phyloP scores from a whole-genome alignment of 2,329 filamentous ascomycete species.

The Ilyonectria mors-panacis region DNA sequence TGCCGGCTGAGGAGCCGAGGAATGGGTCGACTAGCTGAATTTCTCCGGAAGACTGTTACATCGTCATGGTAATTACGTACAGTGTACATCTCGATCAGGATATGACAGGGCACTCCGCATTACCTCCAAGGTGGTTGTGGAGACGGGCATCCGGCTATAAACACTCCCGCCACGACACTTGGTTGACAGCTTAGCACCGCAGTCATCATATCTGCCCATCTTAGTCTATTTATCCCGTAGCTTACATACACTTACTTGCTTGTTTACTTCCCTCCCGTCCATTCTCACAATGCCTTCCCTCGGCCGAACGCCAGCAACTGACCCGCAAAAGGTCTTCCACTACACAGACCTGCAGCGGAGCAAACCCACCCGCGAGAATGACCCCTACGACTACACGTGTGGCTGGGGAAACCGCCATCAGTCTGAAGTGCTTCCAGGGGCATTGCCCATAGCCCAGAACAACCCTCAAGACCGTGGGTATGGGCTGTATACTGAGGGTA shows the following conservation, averaged over 20 bases:
- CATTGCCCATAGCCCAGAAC: slow-evolving; percentile 27
- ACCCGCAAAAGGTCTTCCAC: slow-evolving; percentile 33
- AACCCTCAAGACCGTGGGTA: slow-evolving; percentile 31
- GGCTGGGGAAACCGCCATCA: slow-evolving; percentile 33
- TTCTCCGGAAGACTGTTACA: too few species aligned
- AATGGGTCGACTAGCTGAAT: too few species aligned
- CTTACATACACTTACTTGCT: not conserved
- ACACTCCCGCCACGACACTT: too few species aligned
- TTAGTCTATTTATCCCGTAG: not conserved
- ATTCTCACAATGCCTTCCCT: not conserved
- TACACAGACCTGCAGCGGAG: slow-evolving; percentile 33
- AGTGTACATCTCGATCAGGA: too few species aligned
- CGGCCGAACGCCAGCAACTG: slow-evolving; percentile 10
- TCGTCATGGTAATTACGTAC: too few species aligned
- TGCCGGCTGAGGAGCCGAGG: too few species aligned
- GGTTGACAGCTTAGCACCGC: too few species aligned
- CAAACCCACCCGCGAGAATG: slow-evolving; percentile 32
- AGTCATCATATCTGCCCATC: not conserved
- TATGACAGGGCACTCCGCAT: too few species aligned
- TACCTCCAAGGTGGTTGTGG: too few species aligned
- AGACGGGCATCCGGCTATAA: too few species aligned
- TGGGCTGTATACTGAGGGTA: slow-evolving; percentile 34
- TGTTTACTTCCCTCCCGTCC: not conserved
- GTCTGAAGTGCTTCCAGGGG: slow-evolving; percentile 30
- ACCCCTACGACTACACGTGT: slow-evolving; percentile 29